Conservation (phyloP, 164 flowering plant genomes). For the Macadamia integrifolia region DNA sequence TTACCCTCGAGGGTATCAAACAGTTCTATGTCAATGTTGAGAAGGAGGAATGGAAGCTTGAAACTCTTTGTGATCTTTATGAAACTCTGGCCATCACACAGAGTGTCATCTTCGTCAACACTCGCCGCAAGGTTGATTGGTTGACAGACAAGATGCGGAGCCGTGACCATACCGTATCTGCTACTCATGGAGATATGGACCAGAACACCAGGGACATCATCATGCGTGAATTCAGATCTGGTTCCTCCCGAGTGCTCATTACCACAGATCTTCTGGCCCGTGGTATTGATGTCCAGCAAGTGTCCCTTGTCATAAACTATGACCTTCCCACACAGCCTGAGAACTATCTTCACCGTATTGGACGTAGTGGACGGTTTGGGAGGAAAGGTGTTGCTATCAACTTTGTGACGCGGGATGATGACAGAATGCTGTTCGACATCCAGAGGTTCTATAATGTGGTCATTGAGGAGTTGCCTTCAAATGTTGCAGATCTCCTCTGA, state of each 20-base stretch:
- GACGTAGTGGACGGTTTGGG: constrained; percentile 67
- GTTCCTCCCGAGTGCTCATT: constrained; percentile 62
- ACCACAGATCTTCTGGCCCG: constrained; percentile 70
- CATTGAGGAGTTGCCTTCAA: constrained; percentile 61
- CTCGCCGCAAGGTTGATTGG: constrained; percentile 62
- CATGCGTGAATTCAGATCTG: constrained; percentile 67
- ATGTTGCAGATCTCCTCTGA: constrained; percentile 66
- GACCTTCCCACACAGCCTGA: constrained; percentile 74
- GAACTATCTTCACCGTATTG: constrained; percentile 65
- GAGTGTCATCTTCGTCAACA: constrained; percentile 56
- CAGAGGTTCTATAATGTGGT: constrained; percentile 62
- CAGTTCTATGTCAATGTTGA: constrained; percentile 48
- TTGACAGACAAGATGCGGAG: constrained; percentile 61
- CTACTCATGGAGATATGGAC: constrained; percentile 77
- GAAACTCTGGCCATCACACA: constrained; percentile 53
- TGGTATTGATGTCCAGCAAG: constrained; percentile 72
- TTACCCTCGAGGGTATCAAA: constrained; percentile 56
- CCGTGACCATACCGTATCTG: constrained; percentile 67
- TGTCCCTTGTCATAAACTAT: constrained; percentile 59
- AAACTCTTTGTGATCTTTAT: constrained; percentile 47
- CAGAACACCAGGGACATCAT: constrained; percentile 61
- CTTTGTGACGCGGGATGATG: constrained; percentile 51
- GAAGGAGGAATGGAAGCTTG: constrained; percentile 50
- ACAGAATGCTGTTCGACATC: constrained; percentile 55
- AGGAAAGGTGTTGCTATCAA: constrained; percentile 71